Evolutionary conservation across 192 early-diverging fungal genomes (phyloP).

Genomic region (Backusella morwellensis): DNA sequence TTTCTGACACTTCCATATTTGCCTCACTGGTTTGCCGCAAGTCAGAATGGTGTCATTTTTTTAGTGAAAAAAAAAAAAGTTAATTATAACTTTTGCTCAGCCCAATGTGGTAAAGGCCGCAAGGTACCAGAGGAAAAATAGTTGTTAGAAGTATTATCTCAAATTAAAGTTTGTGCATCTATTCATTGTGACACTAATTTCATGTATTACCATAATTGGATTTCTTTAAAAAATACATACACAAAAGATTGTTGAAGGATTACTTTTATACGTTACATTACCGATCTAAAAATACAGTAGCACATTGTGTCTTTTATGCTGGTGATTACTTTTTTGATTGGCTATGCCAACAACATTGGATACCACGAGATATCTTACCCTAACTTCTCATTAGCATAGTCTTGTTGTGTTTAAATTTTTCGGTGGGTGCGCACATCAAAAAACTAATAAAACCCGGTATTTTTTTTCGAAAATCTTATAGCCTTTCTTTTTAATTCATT

Average conservation of each 20-base stretch:
- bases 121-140: not conserved
- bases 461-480: not conserved
- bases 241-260: not conserved
- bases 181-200: not conserved
- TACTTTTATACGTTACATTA: not conserved
- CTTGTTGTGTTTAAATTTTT: conserved; percentile 6
- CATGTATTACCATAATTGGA: not conserved
- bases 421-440: not conserved
- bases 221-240: not conserved
- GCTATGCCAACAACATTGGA: not conserved
- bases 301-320: conserved; percentile 8
- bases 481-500: not conserved
- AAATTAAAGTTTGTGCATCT: not conserved
- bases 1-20: not conserved
- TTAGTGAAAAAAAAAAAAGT: not conserved
- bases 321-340: not conserved
- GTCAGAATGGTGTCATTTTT: not conserved
- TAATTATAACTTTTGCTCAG: conserved; percentile 3
- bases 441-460: not conserved
- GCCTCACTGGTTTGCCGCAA: not conserved
- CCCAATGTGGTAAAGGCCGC: not conserved
- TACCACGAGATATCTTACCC: conserved; percentile 7
- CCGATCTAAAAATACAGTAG: not conserved
- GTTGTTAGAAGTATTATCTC: not conserved
- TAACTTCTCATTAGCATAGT: not conserved